Percentiles rank a stretch among this genome's conserved stretches.
Conservation (phyloP, 2,329 filamentous ascomycete genomes). For the Paracoccidioides lutzii region DNA sequence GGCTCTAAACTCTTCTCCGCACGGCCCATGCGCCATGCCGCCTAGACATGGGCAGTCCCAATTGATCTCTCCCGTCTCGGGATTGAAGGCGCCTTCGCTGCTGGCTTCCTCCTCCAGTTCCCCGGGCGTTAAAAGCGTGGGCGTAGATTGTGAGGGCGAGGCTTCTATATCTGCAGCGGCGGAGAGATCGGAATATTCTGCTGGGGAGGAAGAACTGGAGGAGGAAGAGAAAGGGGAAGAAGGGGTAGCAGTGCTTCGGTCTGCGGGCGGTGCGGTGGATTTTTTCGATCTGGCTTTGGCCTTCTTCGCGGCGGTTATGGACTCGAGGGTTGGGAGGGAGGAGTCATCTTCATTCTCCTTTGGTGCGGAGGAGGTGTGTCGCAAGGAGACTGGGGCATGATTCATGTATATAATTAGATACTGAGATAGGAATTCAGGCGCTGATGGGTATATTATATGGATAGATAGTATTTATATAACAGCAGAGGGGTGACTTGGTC, state of each 20-base stretch:
- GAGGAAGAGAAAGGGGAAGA: slow-evolving; percentile 7
- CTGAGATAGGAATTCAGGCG: neutral
- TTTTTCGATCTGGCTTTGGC: slow-evolving; percentile 10
- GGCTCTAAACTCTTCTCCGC: slow-evolving; percentile 85
- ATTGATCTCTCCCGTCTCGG: slow-evolving; percentile 98
- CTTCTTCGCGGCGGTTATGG: slow-evolving; percentile 45
- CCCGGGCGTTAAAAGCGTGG: slow-evolving; percentile 24
- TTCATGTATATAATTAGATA: neutral
- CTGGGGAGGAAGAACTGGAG: slow-evolving; percentile 6
- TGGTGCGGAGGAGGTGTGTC: slow-evolving; percentile 14
- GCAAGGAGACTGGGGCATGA: slow-evolving; percentile 21
- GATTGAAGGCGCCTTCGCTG: slow-evolving; percentile 89
- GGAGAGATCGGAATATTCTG: slow-evolving; percentile 7
- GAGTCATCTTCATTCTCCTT: slow-evolving; percentile 29
- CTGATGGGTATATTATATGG: neutral
- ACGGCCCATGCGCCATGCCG: slow-evolving; percentile 92
- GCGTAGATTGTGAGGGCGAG: slow-evolving; percentile 4
- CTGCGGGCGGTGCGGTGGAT: neutral
- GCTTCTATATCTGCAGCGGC: slow-evolving; percentile 11
- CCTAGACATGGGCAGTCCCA: slow-evolving; percentile 98
- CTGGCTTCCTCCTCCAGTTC: slow-evolving; percentile 67
- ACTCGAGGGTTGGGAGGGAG: slow-evolving; percentile 52
- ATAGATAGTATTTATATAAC: too few relatives aligned
- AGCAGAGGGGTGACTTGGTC: slow-evolving; percentile 17
- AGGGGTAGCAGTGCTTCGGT: slow-evolving; percentile 2